These are phyloP conservation scores for Phytophthora europaea DNA, from an alignment of 352 stramenopile genomes.

Conservation along the genomic window DNA sequence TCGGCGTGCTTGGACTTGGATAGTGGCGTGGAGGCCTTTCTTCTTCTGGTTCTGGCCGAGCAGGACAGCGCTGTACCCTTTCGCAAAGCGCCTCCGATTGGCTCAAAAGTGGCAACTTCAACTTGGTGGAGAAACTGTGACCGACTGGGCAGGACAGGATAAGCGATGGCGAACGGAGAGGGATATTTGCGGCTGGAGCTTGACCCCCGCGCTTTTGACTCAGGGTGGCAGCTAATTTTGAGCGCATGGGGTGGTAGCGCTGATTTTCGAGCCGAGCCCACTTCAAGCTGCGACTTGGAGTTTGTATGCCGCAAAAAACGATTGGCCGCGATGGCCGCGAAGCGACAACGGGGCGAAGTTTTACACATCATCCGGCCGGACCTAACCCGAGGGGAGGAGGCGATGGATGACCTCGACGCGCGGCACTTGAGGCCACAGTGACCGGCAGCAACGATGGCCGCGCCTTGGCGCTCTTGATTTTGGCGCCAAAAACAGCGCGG, in stretches of 20 bases:
- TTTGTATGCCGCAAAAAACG: conserved; percentile 30
- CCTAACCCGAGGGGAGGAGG: conserved; percentile 5
- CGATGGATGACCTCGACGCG: background rate
- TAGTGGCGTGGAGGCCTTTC: conserved; percentile 20
- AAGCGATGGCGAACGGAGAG: background rate
- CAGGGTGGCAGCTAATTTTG: conserved; percentile 15
- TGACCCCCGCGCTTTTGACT: background rate
- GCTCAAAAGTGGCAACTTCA: conserved; percentile 35
- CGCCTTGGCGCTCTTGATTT: background rate
- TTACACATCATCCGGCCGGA: conserved; percentile 26
- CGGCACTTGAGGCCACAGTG: too few species aligned
- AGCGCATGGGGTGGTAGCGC: background rate
- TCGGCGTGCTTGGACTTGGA: conserved; percentile 16
- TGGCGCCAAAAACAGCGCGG: conserved; percentile 16
- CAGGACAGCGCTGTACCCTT: conserved; percentile 31
- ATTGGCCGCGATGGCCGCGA: conserved; percentile 26
- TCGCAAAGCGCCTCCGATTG: conserved; percentile 9
- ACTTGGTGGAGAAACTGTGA: conserved; percentile 27
- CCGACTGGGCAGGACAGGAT: background rate
- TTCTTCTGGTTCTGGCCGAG: conserved; percentile 45
- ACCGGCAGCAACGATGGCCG: background rate
- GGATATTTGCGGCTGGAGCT: background rate
- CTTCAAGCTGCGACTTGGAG: conserved; percentile 35
- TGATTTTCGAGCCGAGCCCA: conserved; percentile 9
- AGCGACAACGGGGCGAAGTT: conserved; percentile 28